phyloP scores from a whole-genome alignment of 148 eudicot genomes.

The Amaranthus cruentus region DNA sequence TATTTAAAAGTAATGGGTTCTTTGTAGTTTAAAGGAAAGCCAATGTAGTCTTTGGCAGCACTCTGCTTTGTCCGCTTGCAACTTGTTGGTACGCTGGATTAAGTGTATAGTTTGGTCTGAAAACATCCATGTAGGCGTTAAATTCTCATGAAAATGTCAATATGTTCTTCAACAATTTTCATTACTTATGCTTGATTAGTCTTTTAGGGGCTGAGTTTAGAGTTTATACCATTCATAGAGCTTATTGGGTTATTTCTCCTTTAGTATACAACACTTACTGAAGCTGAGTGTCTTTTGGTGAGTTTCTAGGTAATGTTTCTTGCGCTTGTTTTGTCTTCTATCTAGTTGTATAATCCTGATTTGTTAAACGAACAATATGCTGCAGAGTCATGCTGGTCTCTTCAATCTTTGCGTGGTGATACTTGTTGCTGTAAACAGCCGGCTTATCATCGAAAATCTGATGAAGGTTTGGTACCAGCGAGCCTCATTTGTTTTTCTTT shows the following conservation, averaged over 20 bases:
- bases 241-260: not conserved
- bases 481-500: conserved; percentile 4
- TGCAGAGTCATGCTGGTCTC: conserved; percentile 97
- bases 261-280: not conserved
- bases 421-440: conserved; percentile 89
- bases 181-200: not conserved
- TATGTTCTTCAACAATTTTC: not conserved
- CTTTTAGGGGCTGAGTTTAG: not conserved
- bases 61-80: too few relatives aligned
- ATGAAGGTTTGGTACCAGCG: conserved; percentile 65
- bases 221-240: too few relatives aligned
- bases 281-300: not conserved
- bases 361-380: not conserved
- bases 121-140: not conserved
- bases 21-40: not conserved
- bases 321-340: not conserved
- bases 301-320: not conserved
- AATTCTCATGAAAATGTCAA: not conserved
- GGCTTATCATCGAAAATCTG: conserved; percentile 93
- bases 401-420: conserved; percentile 95
- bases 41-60: too few relatives aligned
- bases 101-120: too few relatives aligned
- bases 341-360: not conserved
- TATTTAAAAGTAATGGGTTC: not conserved
- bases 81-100: too few relatives aligned